These are phyloP conservation scores for Tripterygium wilfordii DNA, from an alignment of 177 flowering plant species.

Conservation along the genomic window DNA sequence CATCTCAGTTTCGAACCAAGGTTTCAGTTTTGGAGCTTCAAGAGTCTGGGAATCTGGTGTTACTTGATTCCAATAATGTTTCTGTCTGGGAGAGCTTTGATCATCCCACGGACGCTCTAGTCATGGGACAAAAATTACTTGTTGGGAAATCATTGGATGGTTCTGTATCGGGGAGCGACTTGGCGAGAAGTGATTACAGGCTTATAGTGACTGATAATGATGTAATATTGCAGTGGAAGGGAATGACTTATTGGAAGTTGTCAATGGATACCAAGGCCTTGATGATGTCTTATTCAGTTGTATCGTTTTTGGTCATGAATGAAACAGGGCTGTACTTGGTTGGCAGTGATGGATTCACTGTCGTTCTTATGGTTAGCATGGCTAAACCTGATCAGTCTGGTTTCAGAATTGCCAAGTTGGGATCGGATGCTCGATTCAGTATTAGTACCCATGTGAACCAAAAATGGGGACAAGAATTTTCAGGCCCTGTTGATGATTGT, in stretches of 20 bases:
- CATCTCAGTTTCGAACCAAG: background rate
- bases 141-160: background rate
- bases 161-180: background rate
- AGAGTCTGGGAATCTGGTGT: slow-evolving; percentile 7
- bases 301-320: slow-evolving; percentile 2
- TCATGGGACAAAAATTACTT: background rate
- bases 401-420: slow-evolving; percentile 3
- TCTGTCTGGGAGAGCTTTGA: slow-evolving; percentile 6
- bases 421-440: background rate
- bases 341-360: background rate
- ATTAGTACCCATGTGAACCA: background rate
- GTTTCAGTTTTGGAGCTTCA: background rate
- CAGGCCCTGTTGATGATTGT: background rate
- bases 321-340: slow-evolving; percentile 3
- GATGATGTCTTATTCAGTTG: background rate
- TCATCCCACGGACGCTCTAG: slow-evolving; percentile 4
- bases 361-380: slow-evolving; percentile 1
- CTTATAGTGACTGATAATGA: background rate
- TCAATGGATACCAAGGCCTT: slow-evolving; percentile 3
- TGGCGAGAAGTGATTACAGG: slow-evolving; percentile 3
- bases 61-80: slow-evolving; percentile 1
- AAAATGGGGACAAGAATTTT: background rate
- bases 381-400: background rate
- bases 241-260: slow-evolving; percentile 4
- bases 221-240: slow-evolving; percentile 8